phyloP scores from a whole-genome alignment of 2,329 filamentous ascomycete species.

The Leptodontidium sp. region DNA sequence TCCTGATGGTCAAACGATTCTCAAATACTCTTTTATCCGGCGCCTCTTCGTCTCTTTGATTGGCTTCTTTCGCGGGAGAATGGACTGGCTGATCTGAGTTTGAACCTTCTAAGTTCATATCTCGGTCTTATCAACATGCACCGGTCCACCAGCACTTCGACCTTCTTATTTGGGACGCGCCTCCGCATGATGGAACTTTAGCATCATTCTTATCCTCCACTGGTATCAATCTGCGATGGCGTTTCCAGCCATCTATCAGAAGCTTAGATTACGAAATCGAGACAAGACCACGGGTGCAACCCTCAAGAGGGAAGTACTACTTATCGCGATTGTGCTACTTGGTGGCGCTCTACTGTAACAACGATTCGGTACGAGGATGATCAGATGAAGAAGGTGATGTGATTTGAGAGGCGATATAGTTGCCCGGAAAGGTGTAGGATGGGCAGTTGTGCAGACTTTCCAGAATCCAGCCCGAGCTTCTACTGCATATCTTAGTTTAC shows the following conservation, averaged over 20 bases:
- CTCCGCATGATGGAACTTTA: neutral
- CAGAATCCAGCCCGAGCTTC: slow-evolving; percentile 4
- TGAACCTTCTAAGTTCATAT: slow-evolving; percentile 1
- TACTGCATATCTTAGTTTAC: neutral
- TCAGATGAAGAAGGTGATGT: neutral
- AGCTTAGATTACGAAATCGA: neutral
- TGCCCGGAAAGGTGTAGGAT: neutral
- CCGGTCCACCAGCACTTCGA: neutral
- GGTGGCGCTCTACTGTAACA: neutral
- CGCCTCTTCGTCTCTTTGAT: too few species aligned
- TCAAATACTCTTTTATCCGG: too few species aligned
- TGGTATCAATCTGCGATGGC: neutral
- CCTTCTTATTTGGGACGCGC: neutral
- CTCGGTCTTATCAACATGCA: slow-evolving; percentile 8
- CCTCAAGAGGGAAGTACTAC: neutral
- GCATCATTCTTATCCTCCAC: neutral
- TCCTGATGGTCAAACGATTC: too few species aligned
- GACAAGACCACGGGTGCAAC: neutral
- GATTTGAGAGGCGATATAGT: neutral
- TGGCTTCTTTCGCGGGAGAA: neutral
- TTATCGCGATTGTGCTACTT: neutral
- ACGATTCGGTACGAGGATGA: neutral
- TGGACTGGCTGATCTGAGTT: neutral
- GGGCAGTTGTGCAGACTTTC: neutral
- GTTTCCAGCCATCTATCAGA: neutral